Conservation (phyloP, 2,329 filamentous ascomycete species). For the Colletotrichum plurivorum region DNA sequence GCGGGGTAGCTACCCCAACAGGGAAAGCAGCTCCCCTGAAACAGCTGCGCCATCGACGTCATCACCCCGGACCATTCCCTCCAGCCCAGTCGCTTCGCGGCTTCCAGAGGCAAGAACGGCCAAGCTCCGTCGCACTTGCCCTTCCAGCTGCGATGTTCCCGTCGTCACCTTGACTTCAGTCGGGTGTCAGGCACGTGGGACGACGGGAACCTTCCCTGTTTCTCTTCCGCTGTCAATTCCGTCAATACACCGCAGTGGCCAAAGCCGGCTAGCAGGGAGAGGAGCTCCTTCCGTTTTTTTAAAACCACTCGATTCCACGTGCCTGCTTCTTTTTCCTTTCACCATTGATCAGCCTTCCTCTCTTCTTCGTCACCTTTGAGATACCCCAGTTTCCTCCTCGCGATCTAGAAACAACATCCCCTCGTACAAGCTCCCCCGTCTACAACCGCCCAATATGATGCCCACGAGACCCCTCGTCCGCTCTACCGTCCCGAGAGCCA, state of each 20-base stretch:
- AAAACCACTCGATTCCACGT: constrained; percentile 20
- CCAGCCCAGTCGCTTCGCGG: constrained; percentile 14
- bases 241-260: constrained; percentile 9
- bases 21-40: constrained; percentile 15
- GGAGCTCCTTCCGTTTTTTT: constrained; percentile 1
- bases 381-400: background rate
- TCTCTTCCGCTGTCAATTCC: constrained; percentile 4
- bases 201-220: constrained; percentile 4
- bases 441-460: constrained; percentile 46
- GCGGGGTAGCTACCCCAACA: constrained; percentile 11
- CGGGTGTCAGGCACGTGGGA: constrained; percentile 13
- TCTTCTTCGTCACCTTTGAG: background rate
- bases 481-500: constrained; percentile 46
- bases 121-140: background rate
- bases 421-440: background rate
- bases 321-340: background rate
- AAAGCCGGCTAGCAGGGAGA: background rate
- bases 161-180: constrained; percentile 32
- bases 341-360: no score
- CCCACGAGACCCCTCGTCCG: constrained; percentile 48
- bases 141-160: no score
- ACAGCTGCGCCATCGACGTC: constrained; percentile 32
- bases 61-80: constrained; percentile 32
- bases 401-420: background rate
- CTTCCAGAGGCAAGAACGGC: background rate